Evolutionary conservation across 1,139 yeast genomes (phyloP), one percentile per base, ranked within the genome.

Genomic region (Hanseniaspora gamundiae): DNA sequence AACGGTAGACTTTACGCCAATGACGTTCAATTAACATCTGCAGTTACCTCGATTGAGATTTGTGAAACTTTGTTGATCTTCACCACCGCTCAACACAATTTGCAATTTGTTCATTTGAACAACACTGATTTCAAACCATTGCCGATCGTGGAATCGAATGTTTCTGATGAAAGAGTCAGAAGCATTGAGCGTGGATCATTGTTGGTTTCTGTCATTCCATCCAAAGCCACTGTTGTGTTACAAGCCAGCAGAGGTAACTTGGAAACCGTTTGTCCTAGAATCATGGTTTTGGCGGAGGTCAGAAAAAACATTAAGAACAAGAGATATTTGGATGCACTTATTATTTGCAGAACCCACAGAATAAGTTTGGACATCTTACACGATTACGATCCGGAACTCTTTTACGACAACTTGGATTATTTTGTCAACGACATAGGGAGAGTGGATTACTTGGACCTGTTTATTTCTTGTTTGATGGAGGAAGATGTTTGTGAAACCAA

Each of bases 161-260:
- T 59, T 13, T 59, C 54, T 38, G 95, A 87, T 60, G 98, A 91
- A 64, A 76, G 96, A 63, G 71, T 83, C 20, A 76, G 99, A 53
- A 77, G 80, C 46, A 80, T 93, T 45, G 99, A 93, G 63, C 73
- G 96, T 50, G 98, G 98, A 1, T 85, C 96, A 0, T 55, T 82
- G 28, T 64, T 93, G 43, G 85, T 91, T 1, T 70, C 91, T 39
- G 78, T 77, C 1, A 79, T 87, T 58, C 96, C 97, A 1, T 77
- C 94, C 0, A 82, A 76, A 47, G 79, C 87, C 47, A 76, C 93
- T 0, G 87, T 93, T 16, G 78, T 85, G 2, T 68, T 93, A 45
- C 95, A 93, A 62, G 96, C 96, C 3, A 94, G 94, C 47, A 74
- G 99, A 60, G 99, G 99, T 49, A 93, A 93, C 55, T 67, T 91